Evolutionary conservation across 768 basidiomycete species (phyloP), one percentile per base, ranked within the genome.

Genomic region (Lentinula detonsa): DNA sequence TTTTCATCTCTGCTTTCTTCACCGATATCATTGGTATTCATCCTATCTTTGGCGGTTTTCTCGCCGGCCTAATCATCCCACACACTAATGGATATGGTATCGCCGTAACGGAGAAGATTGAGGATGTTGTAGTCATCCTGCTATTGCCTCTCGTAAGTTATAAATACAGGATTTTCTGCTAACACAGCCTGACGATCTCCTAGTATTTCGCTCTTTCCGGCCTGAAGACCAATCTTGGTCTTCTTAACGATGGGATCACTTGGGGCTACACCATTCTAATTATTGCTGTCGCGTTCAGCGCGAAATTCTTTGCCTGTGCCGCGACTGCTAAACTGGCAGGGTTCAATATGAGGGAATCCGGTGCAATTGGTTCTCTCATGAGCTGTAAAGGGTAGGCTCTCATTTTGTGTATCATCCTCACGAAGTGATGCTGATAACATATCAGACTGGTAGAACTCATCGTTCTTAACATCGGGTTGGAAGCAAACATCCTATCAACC

Each of bases 341-440:
- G 0, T 95, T 90, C 75, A 84, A 78, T 45, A 78, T 75, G 73
- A 80, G 94, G n/a, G 93, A 95, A 72, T 77, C 86, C 1, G 84
- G 85, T 23, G 91, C 93, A 5, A 87, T 95, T 61, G 94, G 94
- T 3, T 81, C 87, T 54, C 73, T 97, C 28, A 97, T 97, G 94
- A 85, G 85, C 71, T 93, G 91, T 76, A 92, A 96, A 74, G 92
- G 91, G 88, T 88, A 61, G 51, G 81, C 73, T 18, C 3, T 61
- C 31, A 50, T 34, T 37, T n/a, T 23, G 8, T 39, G 58, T 50
- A 31, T 8, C 23, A 35, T 11, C 28, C 28, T 28, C 28, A 28
- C 3, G 28, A 39, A 7, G n/a, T 42, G 31, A 10, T 58, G 7
- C 40, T 63, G 49, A 59, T 42, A 3, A 45, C 39, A 39, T 54